Percentiles rank a stretch among this genome's conserved stretches.
phyloP scores from a whole-genome alignment of 768 basidiomycete genomes.

The Coprinopsis strossmayeri region DNA sequence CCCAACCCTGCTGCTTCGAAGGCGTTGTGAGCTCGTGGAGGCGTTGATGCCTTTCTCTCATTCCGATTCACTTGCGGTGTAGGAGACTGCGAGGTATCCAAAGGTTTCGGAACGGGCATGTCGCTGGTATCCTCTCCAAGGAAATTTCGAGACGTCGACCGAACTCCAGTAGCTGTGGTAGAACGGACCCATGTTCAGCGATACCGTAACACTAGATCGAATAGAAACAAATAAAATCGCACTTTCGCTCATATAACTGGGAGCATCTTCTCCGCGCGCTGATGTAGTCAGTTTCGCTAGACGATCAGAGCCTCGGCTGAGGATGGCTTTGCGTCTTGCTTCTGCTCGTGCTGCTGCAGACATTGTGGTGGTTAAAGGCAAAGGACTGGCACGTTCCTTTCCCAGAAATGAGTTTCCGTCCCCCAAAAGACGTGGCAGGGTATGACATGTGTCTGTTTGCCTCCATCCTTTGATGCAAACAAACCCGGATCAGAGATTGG shows the following conservation, averaged over 20 bases:
- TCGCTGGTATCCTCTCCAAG: conserved; percentile 38
- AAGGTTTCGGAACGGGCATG: conserved; percentile 31
- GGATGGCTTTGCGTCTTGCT: conserved; percentile 72
- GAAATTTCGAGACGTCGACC: conserved; percentile 26
- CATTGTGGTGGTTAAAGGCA: conserved; percentile 4
- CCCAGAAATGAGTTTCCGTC: too few species aligned
- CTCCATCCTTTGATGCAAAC: neutral
- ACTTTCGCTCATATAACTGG: conserved; percentile 50
- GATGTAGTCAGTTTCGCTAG: conserved; percentile 76
- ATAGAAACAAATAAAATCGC: conserved; percentile 27
- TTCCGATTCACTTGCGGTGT: too few species aligned
- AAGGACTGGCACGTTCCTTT: too few species aligned
- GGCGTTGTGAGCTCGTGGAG: conserved; percentile 17
- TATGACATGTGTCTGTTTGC: conserved; percentile 5
- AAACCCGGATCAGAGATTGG: neutral
- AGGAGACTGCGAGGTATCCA: too few species aligned
- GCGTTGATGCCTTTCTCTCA: too few species aligned
- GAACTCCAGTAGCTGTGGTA: conserved; percentile 28
- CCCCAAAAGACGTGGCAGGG: conserved; percentile 7
- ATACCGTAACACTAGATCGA: too few species aligned
- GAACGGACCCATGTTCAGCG: too few species aligned
- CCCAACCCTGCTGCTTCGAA: conserved; percentile 20
- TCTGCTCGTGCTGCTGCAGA: conserved; percentile 64
- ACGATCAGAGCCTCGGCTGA: conserved; percentile 63
- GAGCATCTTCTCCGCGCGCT: conserved; percentile 60